Conservation (phyloP, 2,329 filamentous ascomycete species). For the Fusarium brevicatenulatum region DNA sequence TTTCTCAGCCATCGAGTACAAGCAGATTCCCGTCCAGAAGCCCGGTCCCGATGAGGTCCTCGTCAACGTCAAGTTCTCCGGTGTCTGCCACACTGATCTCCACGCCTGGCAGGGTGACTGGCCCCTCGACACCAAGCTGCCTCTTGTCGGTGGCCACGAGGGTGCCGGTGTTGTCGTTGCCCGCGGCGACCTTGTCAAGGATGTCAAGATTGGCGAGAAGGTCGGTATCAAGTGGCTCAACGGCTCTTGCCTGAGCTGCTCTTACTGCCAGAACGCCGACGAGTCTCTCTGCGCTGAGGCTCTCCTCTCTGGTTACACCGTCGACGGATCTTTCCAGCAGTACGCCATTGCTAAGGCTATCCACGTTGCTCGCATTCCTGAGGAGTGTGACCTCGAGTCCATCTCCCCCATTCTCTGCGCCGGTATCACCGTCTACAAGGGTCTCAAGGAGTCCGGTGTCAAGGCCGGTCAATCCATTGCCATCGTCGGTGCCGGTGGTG, state of each 20-base stretch:
- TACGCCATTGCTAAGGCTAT: conserved; percentile 89
- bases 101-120: conserved; percentile 88
- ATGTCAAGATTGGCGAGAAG: conserved; percentile 83
- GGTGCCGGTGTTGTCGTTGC: conserved; percentile 87
- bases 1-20: conserved; percentile 70
- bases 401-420: conserved; percentile 85
- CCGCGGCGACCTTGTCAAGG: conserved; percentile 78
- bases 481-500: conserved; percentile 87
- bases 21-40: conserved; percentile 82
- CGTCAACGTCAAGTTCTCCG: conserved; percentile 89
- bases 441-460: conserved; percentile 83
- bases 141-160: conserved; percentile 84
- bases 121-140: conserved; percentile 84
- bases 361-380: conserved; percentile 84
- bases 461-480: conserved; percentile 81
- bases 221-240: conserved; percentile 96
- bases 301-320: conserved; percentile 87
- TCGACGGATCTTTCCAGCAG: conserved; percentile 93
- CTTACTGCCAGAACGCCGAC: conserved; percentile 82
- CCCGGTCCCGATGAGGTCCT: conserved; percentile 92
- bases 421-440: conserved; percentile 90
- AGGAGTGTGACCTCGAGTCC: conserved; percentile 78
- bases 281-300: conserved; percentile 85
- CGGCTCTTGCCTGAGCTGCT: conserved; percentile 83
- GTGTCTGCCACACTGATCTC: conserved; percentile 89